These are phyloP conservation scores for Fraxinus excelsior DNA, from an alignment of 257 asterid genomes.

Conservation along the genomic window DNA sequence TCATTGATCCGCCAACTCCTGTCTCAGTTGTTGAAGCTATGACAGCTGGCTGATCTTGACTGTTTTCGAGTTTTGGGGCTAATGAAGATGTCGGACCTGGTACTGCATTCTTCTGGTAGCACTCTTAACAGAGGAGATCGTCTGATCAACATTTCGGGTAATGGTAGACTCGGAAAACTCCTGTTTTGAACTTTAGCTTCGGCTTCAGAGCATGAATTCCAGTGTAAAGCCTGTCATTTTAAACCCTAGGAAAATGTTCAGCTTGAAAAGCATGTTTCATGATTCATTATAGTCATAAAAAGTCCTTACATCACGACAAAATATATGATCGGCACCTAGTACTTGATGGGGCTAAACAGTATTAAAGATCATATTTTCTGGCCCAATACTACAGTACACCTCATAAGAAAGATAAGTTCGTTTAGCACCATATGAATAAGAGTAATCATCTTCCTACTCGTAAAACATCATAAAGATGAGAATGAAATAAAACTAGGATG, in stretches of 20 bases:
- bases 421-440: too few relatives aligned
- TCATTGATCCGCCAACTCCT: constrained; percentile 55
- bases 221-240: constrained; percentile 64
- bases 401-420: too few relatives aligned
- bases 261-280: not conserved
- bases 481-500: not conserved
- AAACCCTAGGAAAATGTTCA: not conserved
- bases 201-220: constrained; percentile 82
- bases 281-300: too few relatives aligned
- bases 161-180: constrained; percentile 65
- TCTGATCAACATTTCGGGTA: constrained; percentile 61
- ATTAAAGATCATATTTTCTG: too few relatives aligned
- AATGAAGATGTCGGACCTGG: constrained; percentile 51
- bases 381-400: too few relatives aligned
- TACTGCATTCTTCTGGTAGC: constrained; percentile 50
- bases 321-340: too few relatives aligned
- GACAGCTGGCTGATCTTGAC: constrained; percentile 43
- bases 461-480: not conserved
- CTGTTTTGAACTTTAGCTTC: constrained; percentile 68
- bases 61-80: constrained; percentile 69
- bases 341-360: too few relatives aligned
- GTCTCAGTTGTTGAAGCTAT: constrained; percentile 41
- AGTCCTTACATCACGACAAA: not conserved
- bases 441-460: not conserved
- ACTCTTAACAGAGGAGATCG: constrained; percentile 46